Evolutionary conservation across 345 rosid species (phyloP), one percentile per base, ranked within the genome.

Genomic region (Gynandropsis gynandra): DNA sequence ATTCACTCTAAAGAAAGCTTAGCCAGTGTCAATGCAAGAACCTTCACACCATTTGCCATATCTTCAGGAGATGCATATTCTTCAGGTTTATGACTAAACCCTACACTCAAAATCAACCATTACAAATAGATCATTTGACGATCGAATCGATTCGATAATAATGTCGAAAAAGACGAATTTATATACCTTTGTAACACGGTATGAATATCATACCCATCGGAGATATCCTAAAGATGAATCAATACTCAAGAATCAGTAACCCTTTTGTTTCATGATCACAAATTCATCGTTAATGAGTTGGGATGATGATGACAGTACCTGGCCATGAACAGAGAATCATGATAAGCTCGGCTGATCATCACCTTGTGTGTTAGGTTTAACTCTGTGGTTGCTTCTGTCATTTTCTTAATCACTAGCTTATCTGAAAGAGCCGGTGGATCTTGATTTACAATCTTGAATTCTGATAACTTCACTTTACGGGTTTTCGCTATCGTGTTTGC

Each of bases 181-280:
- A n/a, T 54, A 15, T 48, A 87, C 98, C 98, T 84, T 77, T 90
- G 78, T 80, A 86, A 62, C 98, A 90, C 8, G 98, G 98, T 63
- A 87, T 90, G 71, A 90, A 90, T 58, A 87, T 69, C 95, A 90
- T 90, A 71, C 96, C 98, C 98, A 87, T 90, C 4, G 95, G 95
- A 63, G 87, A 80, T 59, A 80, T 60, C 82, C 98, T 90, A 85
- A 64, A 68, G 42, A 54, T 9, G 42, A 10, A 1, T 49, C 24
- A 47, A 18, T 18, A 66, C 47, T 5, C 48, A 61, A 7, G 12
- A 16, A 41, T 59, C 31, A 59, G n/a, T 4, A 18, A 16, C 21
- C 10, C 4, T 14, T 42, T 17, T 42, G 4, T 9, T 14, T n/a
- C 9, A 42, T 1, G 13, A 8, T 4, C 4, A 42, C 20, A 12